Base-by-base conservation (phyloP, 805 yeast genomes). In the Ogataea haglerorum region DNA sequence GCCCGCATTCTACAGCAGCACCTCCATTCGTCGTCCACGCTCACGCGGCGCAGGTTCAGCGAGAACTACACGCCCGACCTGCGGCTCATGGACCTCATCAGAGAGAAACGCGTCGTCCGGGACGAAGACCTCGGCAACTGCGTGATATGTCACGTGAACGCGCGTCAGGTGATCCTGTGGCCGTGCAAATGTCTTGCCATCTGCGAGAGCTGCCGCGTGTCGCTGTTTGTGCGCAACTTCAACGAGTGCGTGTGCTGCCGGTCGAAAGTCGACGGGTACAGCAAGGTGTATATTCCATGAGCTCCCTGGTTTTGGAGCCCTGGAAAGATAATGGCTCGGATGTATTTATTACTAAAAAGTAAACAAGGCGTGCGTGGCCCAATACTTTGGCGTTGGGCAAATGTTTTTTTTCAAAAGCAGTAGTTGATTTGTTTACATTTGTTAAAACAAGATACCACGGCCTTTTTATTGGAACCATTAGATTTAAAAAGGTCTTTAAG, bases 131-230 rank as follows among this genome's bases (percentile, higher is more conserved):
- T 76, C 10, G 65, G 68, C 5, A 67, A 68, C 5, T 89, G 97
- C 63, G 95, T 86, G 6, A 82, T 90, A 2, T 90, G 97, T 58
- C 91, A 84, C 51, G 70, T 73, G 5, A 78, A 82, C 43, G 75
- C 79, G 5, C 70, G 96, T 49, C 85, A 82, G 42, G 76, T 90
- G 30, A 80, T 90, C 7, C 67, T 91, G 3, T 90, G 97, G 97
- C 97, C 97, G 0, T 90, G 97, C 58, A 76, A 79, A 52, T 90
- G 97, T 60, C 76, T 90, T 41, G 89, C 95, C 0, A 69, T 90
- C 5, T 90, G 97, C 61, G 96, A 89, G 48, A 73, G 76, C 18
- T 90, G 97, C 56, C 72, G 97, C 13, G 67, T 80, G 9, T 76
- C 84, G 13, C 68, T 90, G 38, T 87, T 86, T 6, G 65, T 81